Conservation (phyloP, 768 basidiomycete species). For the Mycena polygramma region DNA sequence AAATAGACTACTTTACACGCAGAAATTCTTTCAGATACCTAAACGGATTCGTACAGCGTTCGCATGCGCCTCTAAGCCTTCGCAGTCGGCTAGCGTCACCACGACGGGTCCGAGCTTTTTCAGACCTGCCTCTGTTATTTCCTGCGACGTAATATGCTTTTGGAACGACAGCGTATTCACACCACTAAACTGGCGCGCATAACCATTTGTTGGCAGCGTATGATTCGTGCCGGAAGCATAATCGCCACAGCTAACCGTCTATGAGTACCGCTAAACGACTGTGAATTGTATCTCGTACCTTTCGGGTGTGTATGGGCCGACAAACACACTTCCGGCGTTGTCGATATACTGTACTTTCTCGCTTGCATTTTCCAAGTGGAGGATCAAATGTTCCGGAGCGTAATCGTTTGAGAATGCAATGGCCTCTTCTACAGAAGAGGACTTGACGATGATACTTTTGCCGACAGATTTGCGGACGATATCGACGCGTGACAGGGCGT, state of each 20-base stretch:
- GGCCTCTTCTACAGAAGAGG: slow-evolving; percentile 77
- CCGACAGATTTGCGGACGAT: slow-evolving; percentile 91
- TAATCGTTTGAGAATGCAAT: slow-evolving; percentile 96
- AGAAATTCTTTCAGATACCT: slow-evolving; percentile 38
- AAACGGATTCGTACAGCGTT: slow-evolving; percentile 94
- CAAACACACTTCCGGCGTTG: slow-evolving; percentile 97
- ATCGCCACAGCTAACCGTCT: slow-evolving; percentile 85
- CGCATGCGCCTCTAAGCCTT: slow-evolving; percentile 94
- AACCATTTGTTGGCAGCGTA: slow-evolving; percentile 96
- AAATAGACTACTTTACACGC: slow-evolving; percentile 36
- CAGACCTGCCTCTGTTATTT: slow-evolving; percentile 86
- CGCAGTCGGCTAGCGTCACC: slow-evolving; percentile 91
- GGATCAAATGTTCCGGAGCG: slow-evolving; percentile 96
- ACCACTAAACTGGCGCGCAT: slow-evolving; percentile 97
- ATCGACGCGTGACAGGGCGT: slow-evolving; percentile 86
- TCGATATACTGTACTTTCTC: slow-evolving; percentile 74
- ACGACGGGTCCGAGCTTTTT: slow-evolving; percentile 87
- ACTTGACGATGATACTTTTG: slow-evolving; percentile 91
- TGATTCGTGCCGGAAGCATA: slow-evolving; percentile 99
- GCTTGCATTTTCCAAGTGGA: slow-evolving; percentile 86
- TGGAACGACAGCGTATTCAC: slow-evolving; percentile 98
- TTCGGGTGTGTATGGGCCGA: slow-evolving; percentile 95
- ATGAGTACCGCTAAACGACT: slow-evolving; percentile 23
- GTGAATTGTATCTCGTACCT: slow-evolving; percentile 64
- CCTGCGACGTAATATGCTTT: slow-evolving; percentile 98